These are phyloP conservation scores for Solanum verrucosum DNA, from an alignment of 257 asterid species.

Conservation along the genomic window DNA sequence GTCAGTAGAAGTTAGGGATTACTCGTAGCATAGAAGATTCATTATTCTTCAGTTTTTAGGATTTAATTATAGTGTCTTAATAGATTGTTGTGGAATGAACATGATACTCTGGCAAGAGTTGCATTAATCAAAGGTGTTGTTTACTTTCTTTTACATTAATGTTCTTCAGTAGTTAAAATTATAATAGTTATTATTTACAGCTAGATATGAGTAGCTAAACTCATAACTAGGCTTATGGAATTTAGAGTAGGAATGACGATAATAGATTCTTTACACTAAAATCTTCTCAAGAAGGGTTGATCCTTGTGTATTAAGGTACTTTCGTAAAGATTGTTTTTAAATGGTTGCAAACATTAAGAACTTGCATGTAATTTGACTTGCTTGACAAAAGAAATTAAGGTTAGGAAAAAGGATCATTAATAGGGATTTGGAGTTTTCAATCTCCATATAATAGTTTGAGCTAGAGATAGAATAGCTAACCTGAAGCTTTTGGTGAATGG, in stretches of 20 bases:
- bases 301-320: not conserved
- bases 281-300: not conserved
- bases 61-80: not conserved
- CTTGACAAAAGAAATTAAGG: not conserved
- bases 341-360: not conserved
- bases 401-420: not conserved
- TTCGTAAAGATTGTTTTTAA: not conserved
- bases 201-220: not conserved
- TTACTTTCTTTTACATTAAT: not conserved
- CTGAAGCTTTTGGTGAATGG: not conserved
- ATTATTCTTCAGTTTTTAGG: not conserved
- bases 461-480: not conserved
- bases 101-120: not conserved
- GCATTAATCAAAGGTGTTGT: not conserved
- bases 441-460: not conserved
- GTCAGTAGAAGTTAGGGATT: not conserved
- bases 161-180: not conserved
- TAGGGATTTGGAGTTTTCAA: not conserved
- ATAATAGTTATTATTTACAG: not conserved
- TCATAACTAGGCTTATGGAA: not conserved
- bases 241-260: not conserved
- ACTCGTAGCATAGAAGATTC: not conserved
- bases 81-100: not conserved
- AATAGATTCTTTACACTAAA: not conserved
- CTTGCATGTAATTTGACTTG: not conserved